These are phyloP conservation scores for Colletotrichum tropicicola DNA, from an alignment of 2,329 filamentous ascomycete genomes.

Conservation along the genomic window DNA sequence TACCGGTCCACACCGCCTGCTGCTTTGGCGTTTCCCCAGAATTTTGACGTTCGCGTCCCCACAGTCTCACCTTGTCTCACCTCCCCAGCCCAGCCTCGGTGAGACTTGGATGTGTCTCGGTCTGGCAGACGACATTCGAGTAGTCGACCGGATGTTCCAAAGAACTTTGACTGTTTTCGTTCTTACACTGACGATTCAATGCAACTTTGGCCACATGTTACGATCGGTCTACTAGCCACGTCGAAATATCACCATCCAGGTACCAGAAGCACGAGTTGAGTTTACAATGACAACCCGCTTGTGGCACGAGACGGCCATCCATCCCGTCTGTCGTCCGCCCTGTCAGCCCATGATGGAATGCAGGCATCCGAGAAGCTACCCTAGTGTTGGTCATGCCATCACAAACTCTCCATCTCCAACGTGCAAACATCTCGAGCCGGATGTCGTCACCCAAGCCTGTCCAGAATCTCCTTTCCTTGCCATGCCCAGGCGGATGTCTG, in stretches of 20 bases:
- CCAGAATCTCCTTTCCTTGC: neutral
- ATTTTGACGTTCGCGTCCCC: conserved; percentile 1
- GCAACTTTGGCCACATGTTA: neutral
- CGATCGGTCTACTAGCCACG: neutral
- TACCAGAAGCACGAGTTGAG: neutral
- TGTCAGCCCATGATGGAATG: neutral
- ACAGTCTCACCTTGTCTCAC: conserved; percentile 1
- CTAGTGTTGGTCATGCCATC: neutral
- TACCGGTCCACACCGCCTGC: neutral
- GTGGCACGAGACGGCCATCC: neutral
- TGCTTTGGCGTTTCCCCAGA: neutral
- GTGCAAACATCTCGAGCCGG: no score
- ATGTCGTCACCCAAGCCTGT: no score
- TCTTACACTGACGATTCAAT: neutral
- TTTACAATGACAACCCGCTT: neutral
- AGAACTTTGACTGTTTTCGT: no score
- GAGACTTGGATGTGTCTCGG: no score
- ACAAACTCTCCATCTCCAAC: no score
- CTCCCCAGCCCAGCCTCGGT: no score
- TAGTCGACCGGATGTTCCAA: no score
- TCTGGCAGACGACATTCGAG: no score
- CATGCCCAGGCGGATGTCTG: neutral
- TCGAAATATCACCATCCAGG: neutral
- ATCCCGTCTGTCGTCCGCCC: neutral
- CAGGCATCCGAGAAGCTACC: neutral